Evolutionary conservation across 140 eudicot genomes (phyloP), one percentile per base, ranked within the genome.

Genomic region (Erigeron philadelphicus): DNA sequence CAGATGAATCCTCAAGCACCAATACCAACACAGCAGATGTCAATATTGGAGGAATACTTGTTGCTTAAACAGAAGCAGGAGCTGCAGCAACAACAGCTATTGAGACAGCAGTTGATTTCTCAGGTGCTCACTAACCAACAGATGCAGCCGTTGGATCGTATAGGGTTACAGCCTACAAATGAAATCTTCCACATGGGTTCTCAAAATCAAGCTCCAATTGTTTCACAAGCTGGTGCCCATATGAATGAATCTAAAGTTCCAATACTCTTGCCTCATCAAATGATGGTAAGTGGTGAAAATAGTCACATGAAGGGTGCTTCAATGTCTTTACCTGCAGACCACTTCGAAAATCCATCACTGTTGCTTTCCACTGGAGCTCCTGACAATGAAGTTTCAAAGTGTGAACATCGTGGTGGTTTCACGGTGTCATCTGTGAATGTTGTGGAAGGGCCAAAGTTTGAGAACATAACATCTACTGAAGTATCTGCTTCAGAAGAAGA

Each of bases 71-170:
- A 64, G 53, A 64, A 73, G 17, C 89, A 84, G 53, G 86, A 79
- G 73, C 83, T 76, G 73, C 88, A 87, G 58, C 95, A 86, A 18
- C 88, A 75, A 64, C 87, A 83, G 75, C 58, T 84, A 44, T 84
- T 81, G 74, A 91, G 87, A 48, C 89, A 93, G 21, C 90, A 88
- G 31, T 71, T 93, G 76, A 85, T 93, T 9, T 83, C 95, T 7
- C 87, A 85, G 60, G 82, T 81, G 49, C 76, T 86, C 2, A 73
- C 80, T 0, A 95, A 86, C 54, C 93, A 83, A n/a, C 87, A 72
- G 57, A 61, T 72, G 62, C 89, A 68, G 64, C 21, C 90, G 1
- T 53, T 73, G 40, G 95, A 77, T 72, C 88, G 70, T 61, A 35
- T 73, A 41, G 77, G 64, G 16, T 78, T 84, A 40, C 79, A 60